Evolutionary conservation across 2,329 filamentous ascomycete genomes (phyloP), one percentile per base, ranked within the genome.

Genomic region (Mycosphaerella sp.): DNA sequence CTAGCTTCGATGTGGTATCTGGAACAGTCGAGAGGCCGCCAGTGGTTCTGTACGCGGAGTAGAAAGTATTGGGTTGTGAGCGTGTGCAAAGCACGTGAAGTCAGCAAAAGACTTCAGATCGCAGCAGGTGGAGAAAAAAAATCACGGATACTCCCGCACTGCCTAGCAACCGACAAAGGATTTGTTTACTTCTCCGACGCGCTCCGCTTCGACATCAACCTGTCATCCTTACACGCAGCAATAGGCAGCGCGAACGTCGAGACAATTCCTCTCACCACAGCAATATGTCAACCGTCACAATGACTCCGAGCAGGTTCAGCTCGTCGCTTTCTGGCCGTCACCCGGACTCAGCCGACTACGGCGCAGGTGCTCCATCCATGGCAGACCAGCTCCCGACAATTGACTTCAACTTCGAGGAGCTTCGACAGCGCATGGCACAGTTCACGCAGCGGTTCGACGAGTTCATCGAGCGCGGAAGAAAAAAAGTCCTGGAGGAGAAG

Each of bases 341-440:
- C 41, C 73, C 73, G 63, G 76, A 81, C 61, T 75, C 79, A 25
- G 55, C 73, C 63, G 76, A 81, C 61, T 75, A 79, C 27, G 55
- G 56, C 32, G 75, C 81, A 36, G 73, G 75, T 41, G 80, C 76
- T 37, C 79, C 82, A 12, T 86, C 84, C 6, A 81, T 87, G 73
- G 85, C 84, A 37, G 86, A 89, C 67, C 81, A 82, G 44, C 81
- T 98, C 7, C 93, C 93, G 32, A 87, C 79, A 67, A 87, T 95
- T 70, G 89, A 95, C 71, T 97, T 98, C 69, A 89, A 89, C 52
- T 97, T 97, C 70, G 90, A 97, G 63, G 89, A 96, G 61, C 73
- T 98, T 66, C 90, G 91, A 71, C 89, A 91, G 64, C 87, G 89
- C 71, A 97, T 98, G 93, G 80, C 85, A 48, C 88, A 87, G 57